These are phyloP conservation scores for Pseudocercospora macadamiae DNA, from an alignment of 2,329 filamentous ascomycete species.

Conservation along the genomic window DNA sequence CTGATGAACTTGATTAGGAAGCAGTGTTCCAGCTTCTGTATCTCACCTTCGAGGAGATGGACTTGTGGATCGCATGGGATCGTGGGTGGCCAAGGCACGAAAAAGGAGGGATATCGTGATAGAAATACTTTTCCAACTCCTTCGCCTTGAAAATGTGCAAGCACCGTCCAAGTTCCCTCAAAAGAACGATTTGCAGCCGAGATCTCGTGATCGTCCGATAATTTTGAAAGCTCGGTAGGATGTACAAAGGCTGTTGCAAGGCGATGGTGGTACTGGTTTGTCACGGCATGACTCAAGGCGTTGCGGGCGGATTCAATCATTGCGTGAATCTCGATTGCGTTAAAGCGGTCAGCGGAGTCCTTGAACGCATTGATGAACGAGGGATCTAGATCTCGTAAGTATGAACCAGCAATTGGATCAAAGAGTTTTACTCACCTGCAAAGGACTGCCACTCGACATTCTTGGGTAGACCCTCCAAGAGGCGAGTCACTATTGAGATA, in stretches of 20 bases:
- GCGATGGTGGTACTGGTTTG: background rate
- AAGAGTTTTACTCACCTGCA: no score
- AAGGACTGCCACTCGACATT: background rate
- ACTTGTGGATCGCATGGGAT: background rate
- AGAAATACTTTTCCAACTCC: background rate
- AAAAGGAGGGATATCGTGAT: background rate
- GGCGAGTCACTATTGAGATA: background rate
- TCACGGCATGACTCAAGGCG: background rate
- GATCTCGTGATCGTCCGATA: background rate
- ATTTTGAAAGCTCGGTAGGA: background rate
- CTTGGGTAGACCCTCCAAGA: background rate
- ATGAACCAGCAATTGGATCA: no score
- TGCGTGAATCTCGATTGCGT: no score
- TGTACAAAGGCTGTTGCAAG: background rate
- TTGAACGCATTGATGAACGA: no score
- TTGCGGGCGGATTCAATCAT: no score
- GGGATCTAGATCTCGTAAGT: no score
- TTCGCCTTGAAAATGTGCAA: background rate
- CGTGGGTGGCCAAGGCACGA: background rate
- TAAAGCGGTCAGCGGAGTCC: no score
- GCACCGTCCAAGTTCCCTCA: background rate
- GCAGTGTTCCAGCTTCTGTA: background rate
- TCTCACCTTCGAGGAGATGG: background rate
- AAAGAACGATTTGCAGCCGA: background rate
- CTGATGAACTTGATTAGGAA: background rate